Percentiles rank a stretch among this genome's conserved stretches.
These are phyloP conservation scores for Lunularia cruciata DNA, from an alignment of 225 moss, liverwort and hornwort genomes.

Conservation along the genomic window DNA sequence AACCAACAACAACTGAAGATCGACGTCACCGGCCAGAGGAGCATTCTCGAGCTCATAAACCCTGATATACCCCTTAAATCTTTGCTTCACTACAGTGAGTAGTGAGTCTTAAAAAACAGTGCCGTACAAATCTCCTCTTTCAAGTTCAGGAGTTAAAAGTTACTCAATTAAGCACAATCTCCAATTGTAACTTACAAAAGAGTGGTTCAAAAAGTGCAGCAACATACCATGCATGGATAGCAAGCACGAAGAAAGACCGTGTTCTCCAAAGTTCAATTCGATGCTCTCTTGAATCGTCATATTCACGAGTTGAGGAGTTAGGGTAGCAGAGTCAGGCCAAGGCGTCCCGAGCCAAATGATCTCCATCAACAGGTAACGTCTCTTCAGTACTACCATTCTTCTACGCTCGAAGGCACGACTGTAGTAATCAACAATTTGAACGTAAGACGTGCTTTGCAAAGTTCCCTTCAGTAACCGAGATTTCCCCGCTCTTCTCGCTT, in stretches of 20 bases:
- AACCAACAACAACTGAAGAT: too few species aligned
- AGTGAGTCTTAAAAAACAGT: background rate
- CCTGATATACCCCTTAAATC: too few species aligned
- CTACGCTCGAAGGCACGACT: too few species aligned
- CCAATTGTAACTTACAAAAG: too few species aligned
- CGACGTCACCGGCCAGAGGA: too few species aligned
- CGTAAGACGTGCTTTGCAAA: too few species aligned
- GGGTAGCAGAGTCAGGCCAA: slow-evolving; percentile 38
- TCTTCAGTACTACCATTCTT: slow-evolving; percentile 80
- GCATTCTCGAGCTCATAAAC: too few species aligned
- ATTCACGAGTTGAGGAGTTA: slow-evolving; percentile 44
- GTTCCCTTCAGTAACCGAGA: too few species aligned
- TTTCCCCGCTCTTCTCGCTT: too few species aligned
- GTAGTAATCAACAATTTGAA: too few species aligned
- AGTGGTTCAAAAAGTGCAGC: background rate
- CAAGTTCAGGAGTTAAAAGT: background rate
- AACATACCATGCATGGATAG: slow-evolving; percentile 65
- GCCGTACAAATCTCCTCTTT: background rate
- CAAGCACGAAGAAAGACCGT: slow-evolving; percentile 51
- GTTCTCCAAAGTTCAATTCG: slow-evolving; percentile 69
- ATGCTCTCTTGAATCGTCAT: slow-evolving; percentile 62
- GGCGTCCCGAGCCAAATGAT: slow-evolving; percentile 53
- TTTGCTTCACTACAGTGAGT: too few species aligned
- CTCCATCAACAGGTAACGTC: slow-evolving; percentile 79
- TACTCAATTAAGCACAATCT: too few species aligned